Evolutionary conservation across 345 rosid species (phyloP).

Genomic region (Combretum micranthum): DNA sequence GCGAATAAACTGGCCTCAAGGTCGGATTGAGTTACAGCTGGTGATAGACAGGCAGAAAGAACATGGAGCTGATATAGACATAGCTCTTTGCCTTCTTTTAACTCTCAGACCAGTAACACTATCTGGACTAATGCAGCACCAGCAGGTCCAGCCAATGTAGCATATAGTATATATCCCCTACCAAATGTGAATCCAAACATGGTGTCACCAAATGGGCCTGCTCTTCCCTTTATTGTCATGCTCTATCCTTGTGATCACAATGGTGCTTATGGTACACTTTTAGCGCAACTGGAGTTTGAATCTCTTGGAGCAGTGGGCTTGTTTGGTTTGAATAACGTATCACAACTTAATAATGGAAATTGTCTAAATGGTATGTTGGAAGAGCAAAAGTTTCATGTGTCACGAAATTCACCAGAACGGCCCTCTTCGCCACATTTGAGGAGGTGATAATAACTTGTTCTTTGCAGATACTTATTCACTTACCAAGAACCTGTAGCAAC

Average conservation of each 20-base stretch:
- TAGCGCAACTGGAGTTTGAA: conserved; percentile 68
- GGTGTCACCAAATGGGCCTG: conserved; percentile 54
- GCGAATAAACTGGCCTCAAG: too few relatives aligned
- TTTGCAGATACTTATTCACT: too few relatives aligned
- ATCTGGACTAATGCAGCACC: conserved; percentile 38
- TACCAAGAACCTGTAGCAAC: too few relatives aligned
- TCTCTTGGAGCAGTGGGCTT: conserved; percentile 52
- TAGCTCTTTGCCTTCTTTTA: conserved; percentile 42
- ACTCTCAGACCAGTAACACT: conserved; percentile 66
- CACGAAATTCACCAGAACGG: conserved; percentile 63
- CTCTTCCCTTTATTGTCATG: conserved; percentile 62
- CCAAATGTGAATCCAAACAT: conserved; percentile 51
- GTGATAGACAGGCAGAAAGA: too few relatives aligned
- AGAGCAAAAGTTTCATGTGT: conserved; percentile 51
- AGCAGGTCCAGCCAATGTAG: conserved; percentile 41
- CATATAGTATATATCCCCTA: conserved; percentile 62
- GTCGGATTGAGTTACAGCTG: too few relatives aligned
- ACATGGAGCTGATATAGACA: conserved; percentile 30
- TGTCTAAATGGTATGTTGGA: conserved; percentile 31
- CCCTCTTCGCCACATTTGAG: conserved; percentile 60
- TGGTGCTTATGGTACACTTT: conserved; percentile 37
- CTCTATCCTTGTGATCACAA: conserved; percentile 68
- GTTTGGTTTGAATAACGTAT: conserved; percentile 28
- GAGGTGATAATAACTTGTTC: conserved; percentile 37
- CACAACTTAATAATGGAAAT: conserved; percentile 41